Evolutionary conservation across 1,139 yeast genomes (phyloP), one percentile per base, ranked within the genome.

Genomic region (Hemisphaericaspora xylanilytica): DNA sequence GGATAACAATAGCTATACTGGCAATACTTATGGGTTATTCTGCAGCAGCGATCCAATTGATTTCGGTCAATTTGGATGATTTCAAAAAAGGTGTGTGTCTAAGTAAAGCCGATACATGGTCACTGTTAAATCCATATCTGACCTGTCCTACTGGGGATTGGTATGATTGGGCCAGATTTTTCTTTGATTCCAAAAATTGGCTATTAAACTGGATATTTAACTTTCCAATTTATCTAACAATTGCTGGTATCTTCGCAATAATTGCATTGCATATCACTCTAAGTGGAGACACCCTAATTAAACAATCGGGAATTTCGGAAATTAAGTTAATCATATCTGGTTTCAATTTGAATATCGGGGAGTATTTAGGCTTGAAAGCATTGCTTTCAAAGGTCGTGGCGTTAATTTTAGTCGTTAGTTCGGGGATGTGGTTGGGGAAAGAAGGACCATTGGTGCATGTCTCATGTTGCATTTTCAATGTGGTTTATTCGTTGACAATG

Each of bases 361-460:
- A 62, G 6, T 78, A 80, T 46, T 59, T 84, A 37, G 75, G 80
- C 2, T 43, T 67, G 8, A 54, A 55, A 15, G 70, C 83, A 1
- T 63, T 83, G 12, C 28, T 73, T 2, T 63, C 67, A 44, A 83
- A 83, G 51, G 63, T 72, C 2, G 36, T 67, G 3, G 84, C 88
- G 17, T 61, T 85, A 43, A 62, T 81, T 27, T 62, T 84, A 35
- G 82, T 81, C 28, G 85, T 87, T 11, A 81, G 95, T 16, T 79
- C 94, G 1, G 97, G 97, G 0, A 57, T 90, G 2, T 87, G 96
- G 85, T 73, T 88, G 5, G 97, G 97, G 9, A 85, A 85, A 55
- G 97, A 90, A 53, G 97, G 97, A 1, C 97, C 97, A 0, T 67
- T 92, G 41, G 95, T 88, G 22, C 97, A 89, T 59, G 80, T 89